Conservation (phyloP, 2,329 filamentous ascomycete species). For the Colletotrichum sp. region DNA sequence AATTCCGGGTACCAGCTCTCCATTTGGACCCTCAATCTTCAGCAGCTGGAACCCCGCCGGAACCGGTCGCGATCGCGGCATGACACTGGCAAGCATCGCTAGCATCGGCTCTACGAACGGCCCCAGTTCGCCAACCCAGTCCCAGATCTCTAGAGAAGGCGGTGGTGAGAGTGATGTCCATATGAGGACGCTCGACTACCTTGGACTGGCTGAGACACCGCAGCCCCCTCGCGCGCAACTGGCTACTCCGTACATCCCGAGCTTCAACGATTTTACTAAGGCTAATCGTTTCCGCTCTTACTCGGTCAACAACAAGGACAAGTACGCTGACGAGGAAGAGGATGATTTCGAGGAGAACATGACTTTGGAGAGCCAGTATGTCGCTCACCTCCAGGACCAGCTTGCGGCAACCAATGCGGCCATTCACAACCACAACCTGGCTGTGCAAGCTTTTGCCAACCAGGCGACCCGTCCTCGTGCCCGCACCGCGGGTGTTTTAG, state of each 20-base stretch:
- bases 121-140: slow-evolving; percentile 85
- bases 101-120: slow-evolving; percentile 87
- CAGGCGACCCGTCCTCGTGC: slow-evolving; percentile 88
- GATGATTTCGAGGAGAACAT: slow-evolving; percentile 71
- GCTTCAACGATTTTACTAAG: slow-evolving; percentile 77
- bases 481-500: slow-evolving; percentile 88
- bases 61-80: slow-evolving; percentile 78
- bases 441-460: slow-evolving; percentile 89
- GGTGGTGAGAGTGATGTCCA: slow-evolving; percentile 85
- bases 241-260: slow-evolving; percentile 72
- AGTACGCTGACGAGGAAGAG: slow-evolving; percentile 89
- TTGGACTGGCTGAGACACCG: slow-evolving; percentile 92
- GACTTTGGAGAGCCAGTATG: slow-evolving; percentile 60
- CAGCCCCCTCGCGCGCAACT: slow-evolving; percentile 79
- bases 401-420: slow-evolving; percentile 68
- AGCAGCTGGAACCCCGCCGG: slow-evolving; percentile 73
- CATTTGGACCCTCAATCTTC: slow-evolving; percentile 91
- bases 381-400: slow-evolving; percentile 66
- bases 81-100: slow-evolving; percentile 80
- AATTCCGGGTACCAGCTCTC: slow-evolving; percentile 57
- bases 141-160: slow-evolving; percentile 84
- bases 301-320: slow-evolving; percentile 98
- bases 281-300: slow-evolving; percentile 93
- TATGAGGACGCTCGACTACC: slow-evolving; percentile 91
- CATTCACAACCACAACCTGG: slow-evolving; percentile 90